phyloP scores from a whole-genome alignment of 2,329 filamentous ascomycete genomes.

The Colletotrichum paranaense region DNA sequence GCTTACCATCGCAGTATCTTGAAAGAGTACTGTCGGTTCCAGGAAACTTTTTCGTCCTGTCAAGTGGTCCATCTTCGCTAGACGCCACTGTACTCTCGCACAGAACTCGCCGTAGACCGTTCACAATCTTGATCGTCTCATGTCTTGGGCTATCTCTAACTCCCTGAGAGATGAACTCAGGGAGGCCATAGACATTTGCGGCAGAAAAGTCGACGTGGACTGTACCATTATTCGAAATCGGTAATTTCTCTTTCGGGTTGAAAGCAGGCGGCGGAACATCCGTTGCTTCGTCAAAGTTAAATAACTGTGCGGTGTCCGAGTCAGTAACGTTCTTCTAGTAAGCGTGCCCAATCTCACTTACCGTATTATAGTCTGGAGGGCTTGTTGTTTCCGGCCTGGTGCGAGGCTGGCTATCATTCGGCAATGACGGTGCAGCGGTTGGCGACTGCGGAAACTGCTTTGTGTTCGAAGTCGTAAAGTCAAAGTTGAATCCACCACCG shows the following conservation, averaged over 20 bases:
- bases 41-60: background rate
- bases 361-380: constrained; percentile 23
- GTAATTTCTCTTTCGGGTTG: background rate
- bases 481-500: constrained; percentile 8
- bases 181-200: constrained; percentile 19
- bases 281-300: background rate
- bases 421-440: background rate
- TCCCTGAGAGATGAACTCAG: background rate
- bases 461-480: background rate
- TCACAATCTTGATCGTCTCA: constrained; percentile 20
- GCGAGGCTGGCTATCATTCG: background rate
- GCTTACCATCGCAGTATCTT: constrained; percentile 22
- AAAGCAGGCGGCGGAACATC: background rate
- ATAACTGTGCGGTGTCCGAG: background rate
- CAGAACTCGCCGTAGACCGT: constrained; percentile 16
- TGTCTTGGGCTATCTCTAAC: background rate
- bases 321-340: too few species aligned
- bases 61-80: background rate
- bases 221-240: background rate
- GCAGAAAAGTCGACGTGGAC: constrained; percentile 18
- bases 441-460: background rate
- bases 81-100: background rate
- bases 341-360: background rate
- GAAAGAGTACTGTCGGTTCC: constrained; percentile 3
- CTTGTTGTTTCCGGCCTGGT: background rate